phyloP scores from a whole-genome alignment of 805 yeast genomes.

The Yamadazyma insecticola region DNA sequence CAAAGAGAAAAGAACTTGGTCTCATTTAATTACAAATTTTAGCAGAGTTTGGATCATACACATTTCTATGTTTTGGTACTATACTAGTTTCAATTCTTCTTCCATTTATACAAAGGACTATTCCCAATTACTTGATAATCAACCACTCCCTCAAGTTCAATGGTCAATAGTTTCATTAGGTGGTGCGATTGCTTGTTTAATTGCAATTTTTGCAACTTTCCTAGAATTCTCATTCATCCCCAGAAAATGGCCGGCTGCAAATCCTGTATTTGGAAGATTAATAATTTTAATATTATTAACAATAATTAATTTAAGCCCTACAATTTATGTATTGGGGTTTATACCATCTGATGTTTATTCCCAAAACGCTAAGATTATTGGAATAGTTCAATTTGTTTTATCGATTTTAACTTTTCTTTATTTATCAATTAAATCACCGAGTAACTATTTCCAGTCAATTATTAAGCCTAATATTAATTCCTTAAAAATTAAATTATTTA shows the following conservation, averaged over 20 bases:
- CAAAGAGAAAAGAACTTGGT: slow-evolving; percentile 46
- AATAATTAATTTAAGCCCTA: slow-evolving; percentile 21
- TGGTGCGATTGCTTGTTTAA: slow-evolving; percentile 35
- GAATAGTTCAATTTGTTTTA: slow-evolving; percentile 21
- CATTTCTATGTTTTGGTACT: slow-evolving; percentile 47
- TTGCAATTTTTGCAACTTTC: slow-evolving; percentile 21
- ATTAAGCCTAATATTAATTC: slow-evolving; percentile 6
- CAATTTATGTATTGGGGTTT: slow-evolving; percentile 24
- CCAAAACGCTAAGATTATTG: slow-evolving; percentile 17
- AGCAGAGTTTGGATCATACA: slow-evolving; percentile 54
- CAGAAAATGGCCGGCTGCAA: slow-evolving; percentile 19
- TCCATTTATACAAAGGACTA: slow-evolving; percentile 43
- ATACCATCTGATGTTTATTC: slow-evolving; percentile 21
- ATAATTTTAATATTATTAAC: slow-evolving; percentile 12
- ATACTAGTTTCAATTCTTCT: slow-evolving; percentile 47
- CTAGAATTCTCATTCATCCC: slow-evolving; percentile 24
- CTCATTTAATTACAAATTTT: slow-evolving; percentile 46
- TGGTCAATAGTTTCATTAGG: slow-evolving; percentile 44
- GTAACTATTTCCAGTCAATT: slow-evolving; percentile 13
- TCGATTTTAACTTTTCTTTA: slow-evolving; percentile 25
- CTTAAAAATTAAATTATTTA: slow-evolving; percentile 13
- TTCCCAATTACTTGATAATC: slow-evolving; percentile 34
- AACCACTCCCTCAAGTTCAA: slow-evolving; percentile 41
- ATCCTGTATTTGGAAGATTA: slow-evolving; percentile 13
- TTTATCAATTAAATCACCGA: slow-evolving; percentile 24